These are phyloP conservation scores for Candida ficus DNA, from an alignment of 805 yeast genomes.

Conservation along the genomic window DNA sequence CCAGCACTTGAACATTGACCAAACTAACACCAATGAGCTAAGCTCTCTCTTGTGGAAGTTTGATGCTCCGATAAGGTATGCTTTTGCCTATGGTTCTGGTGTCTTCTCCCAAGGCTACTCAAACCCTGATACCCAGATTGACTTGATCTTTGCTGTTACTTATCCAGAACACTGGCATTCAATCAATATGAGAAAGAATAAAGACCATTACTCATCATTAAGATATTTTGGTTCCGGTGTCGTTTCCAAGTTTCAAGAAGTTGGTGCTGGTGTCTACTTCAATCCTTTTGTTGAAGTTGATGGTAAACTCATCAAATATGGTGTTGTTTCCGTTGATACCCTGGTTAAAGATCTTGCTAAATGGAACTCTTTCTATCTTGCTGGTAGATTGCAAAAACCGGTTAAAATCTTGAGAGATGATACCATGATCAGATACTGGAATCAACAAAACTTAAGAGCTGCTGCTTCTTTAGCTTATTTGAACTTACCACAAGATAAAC, in stretches of 20 bases:
- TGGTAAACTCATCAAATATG: conserved; percentile 70
- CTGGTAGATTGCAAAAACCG: conserved; percentile 94
- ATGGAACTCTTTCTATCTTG: conserved; percentile 83
- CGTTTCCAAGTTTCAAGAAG: conserved; percentile 52
- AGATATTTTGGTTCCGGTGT: conserved; percentile 54
- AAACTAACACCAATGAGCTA: conserved; percentile 37
- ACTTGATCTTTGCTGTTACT: conserved; percentile 77
- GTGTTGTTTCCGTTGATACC: conserved; percentile 64
- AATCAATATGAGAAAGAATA: conserved; percentile 58
- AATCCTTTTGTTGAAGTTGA: conserved; percentile 78
- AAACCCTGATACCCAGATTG: conserved; percentile 63
- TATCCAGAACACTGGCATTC: conserved; percentile 75
- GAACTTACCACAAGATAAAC: conserved; percentile 26
- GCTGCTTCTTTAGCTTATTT: conserved; percentile 62
- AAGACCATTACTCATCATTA: conserved; percentile 73
- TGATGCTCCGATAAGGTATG: conserved; percentile 66
- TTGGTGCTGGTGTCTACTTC: conserved; percentile 90
- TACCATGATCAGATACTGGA: conserved; percentile 55
- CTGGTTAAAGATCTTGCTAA: conserved; percentile 65
- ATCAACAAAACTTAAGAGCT: conserved; percentile 70
- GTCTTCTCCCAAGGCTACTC: conserved; percentile 73
- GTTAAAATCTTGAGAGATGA: conserved; percentile 70
- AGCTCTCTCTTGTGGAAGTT: conserved; percentile 49
- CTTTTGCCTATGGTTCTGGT: conserved; percentile 95
- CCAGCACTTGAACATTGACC: conserved; percentile 46